Base-by-base conservation (phyloP, 176 grass and related monocot species). In the Metroxylon sagu region DNA sequence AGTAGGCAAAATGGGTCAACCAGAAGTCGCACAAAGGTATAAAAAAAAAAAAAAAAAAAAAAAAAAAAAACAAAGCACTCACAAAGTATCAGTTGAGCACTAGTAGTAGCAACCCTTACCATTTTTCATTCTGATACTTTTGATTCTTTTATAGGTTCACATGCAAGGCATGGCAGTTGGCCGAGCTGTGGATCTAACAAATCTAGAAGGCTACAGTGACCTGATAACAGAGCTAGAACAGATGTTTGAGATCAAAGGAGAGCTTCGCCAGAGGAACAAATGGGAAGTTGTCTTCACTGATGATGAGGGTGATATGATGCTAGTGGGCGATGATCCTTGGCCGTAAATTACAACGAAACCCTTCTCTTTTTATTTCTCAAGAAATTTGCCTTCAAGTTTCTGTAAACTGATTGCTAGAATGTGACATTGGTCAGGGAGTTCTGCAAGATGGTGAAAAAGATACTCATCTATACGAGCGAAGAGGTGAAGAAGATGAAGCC, bases 381-480 rank as follows among this genome's bases (percentile, higher is more conserved):
- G 8, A 2, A 43, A 43, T 14, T 43, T 14, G 14, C 8, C 35
- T 12, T 23, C 21, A 23, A 23, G 21, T 23, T 23, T 43, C 35
- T 14, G 0, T 14, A 14, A 43, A 0, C 6, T 35, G 6, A 35
- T 35, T 0, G 31, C 2, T 10, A 35, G 8, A 3, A 43, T 18
- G 55, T 50, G n/a, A 51, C 17, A 56, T 43, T 26, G 15, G 69
- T 26, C 81, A 89, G 86, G 62, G 57, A 78, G 50, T 85, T 89
- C 62, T 78, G 77, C 74, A 74, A 64, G 5, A 65, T 68, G 81
- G 86, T 69, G 18, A 84, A 59, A 53, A 89, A 85, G 77, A 89
- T 89, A 26, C 59, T 67, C 61, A 81, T 89, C 53, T 84, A 75
- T 63, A 53, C 81, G 23, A 53, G 69, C 27, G 77, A 64, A 29